A percentile compares a stretch with the other conserved stretches of the same genome.
phyloP scores from a whole-genome alignment of 1,284 basidiomycete species.

The Pascua guehoae region DNA sequence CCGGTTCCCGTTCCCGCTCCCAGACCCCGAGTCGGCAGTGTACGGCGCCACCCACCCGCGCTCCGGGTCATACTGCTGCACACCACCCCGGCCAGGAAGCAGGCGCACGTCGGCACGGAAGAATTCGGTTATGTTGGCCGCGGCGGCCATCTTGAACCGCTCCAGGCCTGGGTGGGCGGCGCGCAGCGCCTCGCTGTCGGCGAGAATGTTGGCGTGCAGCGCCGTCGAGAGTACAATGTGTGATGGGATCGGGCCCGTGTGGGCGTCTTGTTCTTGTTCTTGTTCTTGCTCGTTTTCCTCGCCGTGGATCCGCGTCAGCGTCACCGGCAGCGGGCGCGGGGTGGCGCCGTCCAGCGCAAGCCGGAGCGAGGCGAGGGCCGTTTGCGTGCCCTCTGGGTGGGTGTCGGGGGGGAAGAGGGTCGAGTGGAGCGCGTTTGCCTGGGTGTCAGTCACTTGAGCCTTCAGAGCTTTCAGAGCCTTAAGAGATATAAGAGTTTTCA shows the following conservation, averaged over 20 bases:
- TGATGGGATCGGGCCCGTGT: conserved; percentile 55
- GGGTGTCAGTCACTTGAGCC: neutral
- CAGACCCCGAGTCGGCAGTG: conserved; percentile 16
- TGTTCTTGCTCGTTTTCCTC: conserved; percentile 5
- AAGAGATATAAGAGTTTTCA: too few species aligned
- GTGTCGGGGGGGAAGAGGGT: conserved; percentile 50
- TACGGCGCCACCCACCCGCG: conserved; percentile 53
- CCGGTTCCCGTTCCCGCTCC: neutral
- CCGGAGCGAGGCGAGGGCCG: conserved; percentile 15
- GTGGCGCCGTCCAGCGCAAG: conserved; percentile 50
- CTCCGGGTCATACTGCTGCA: conserved; percentile 59
- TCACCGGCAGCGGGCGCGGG: conserved; percentile 57
- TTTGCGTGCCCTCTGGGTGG: neutral
- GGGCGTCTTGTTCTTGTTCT: conserved; percentile 61
- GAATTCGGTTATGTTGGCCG: conserved; percentile 69
- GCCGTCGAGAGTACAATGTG: conserved; percentile 56
- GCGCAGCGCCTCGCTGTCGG: conserved; percentile 73
- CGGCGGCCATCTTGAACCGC: conserved; percentile 80
- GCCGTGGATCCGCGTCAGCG: conserved; percentile 53
- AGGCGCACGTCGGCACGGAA: conserved; percentile 63
- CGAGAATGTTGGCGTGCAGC: conserved; percentile 82
- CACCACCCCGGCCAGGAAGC: conserved; percentile 18
- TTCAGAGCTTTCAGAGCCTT: neutral
- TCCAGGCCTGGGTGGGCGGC: conserved; percentile 68
- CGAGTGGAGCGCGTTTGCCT: conserved; percentile 83